Conservation (phyloP, 225 moss, liverwort and hornwort genomes). For the Antitrichia curtipendula region DNA sequence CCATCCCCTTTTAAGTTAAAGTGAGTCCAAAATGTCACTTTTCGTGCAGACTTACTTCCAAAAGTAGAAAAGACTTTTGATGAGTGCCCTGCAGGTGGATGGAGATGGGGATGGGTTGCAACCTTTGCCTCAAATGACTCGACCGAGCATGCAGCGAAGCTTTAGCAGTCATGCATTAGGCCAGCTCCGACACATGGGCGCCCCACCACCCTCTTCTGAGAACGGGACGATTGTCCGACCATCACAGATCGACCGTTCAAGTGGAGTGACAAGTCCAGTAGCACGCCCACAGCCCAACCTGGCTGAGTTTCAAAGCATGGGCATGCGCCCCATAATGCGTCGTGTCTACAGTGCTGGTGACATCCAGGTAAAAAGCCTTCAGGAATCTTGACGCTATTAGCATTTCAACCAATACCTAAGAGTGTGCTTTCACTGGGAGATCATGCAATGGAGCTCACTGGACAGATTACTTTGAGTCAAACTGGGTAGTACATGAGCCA, state of each 20-base stretch:
- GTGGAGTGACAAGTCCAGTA: constrained; percentile 22
- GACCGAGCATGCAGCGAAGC: constrained; percentile 45
- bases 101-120: constrained; percentile 47
- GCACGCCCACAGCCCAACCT: constrained; percentile 22
- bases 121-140: constrained; percentile 40
- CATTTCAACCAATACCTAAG: neutral
- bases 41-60: neutral
- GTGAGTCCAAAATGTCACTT: neutral
- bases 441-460: neutral
- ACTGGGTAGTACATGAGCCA: neutral
- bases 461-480: neutral
- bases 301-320: constrained; percentile 26
- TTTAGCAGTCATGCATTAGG: constrained; percentile 39
- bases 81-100: constrained; percentile 17
- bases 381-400: neutral
- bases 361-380: constrained; percentile 21
- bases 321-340: constrained; percentile 48
- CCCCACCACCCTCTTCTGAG: constrained; percentile 8
- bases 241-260: constrained; percentile 16
- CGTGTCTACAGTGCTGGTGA: constrained; percentile 56
- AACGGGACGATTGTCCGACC: neutral
- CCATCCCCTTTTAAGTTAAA: neutral
- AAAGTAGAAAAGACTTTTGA: neutral
- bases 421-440: neutral
- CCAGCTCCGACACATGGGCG: constrained; percentile 16